These are phyloP conservation scores for Monosporascus cannonballus DNA, from an alignment of 2,329 filamentous ascomycete genomes.

Conservation along the genomic window DNA sequence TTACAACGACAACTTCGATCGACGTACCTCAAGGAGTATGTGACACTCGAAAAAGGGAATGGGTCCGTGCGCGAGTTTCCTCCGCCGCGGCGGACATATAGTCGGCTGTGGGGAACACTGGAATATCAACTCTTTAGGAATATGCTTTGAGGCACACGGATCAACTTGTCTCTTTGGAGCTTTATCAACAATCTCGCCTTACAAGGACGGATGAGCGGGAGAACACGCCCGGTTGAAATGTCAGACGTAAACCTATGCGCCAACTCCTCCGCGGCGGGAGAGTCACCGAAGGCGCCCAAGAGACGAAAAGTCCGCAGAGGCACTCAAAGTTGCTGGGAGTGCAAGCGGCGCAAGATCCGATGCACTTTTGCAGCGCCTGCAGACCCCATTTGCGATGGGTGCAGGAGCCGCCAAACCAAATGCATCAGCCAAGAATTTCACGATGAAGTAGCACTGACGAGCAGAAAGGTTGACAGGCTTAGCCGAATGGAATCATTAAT, in stretches of 20 bases:
- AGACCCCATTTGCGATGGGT: conserved; percentile 38
- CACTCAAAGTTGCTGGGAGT: conserved; percentile 54
- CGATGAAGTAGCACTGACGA: conserved; percentile 21
- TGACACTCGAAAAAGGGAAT: too few relatives aligned
- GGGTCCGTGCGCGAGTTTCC: conserved; percentile 2
- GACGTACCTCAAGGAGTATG: too few relatives aligned
- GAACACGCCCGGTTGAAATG: not conserved
- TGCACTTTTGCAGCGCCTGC: conserved; percentile 37
- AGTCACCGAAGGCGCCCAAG: conserved; percentile 13
- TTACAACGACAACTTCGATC: too few relatives aligned
- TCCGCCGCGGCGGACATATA: conserved; percentile 10
- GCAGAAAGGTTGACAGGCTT: conserved; percentile 23
- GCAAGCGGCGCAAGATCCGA: conserved; percentile 47
- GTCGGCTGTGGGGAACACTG: too few relatives aligned
- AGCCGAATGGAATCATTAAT: conserved; percentile 31
- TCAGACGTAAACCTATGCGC: too few relatives aligned
- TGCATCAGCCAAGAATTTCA: conserved; percentile 45
- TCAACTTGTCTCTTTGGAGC: too few relatives aligned
- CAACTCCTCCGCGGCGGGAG: conserved; percentile 2
- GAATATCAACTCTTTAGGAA: too few relatives aligned
- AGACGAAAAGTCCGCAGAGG: conserved; percentile 44
- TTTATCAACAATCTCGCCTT: too few relatives aligned
- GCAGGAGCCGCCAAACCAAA: conserved; percentile 33
- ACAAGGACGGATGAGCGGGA: not conserved
- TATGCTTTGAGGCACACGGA: too few relatives aligned